Evolutionary conservation across 345 rosid species (phyloP).

Genomic region (Atalantia buxifolia): DNA sequence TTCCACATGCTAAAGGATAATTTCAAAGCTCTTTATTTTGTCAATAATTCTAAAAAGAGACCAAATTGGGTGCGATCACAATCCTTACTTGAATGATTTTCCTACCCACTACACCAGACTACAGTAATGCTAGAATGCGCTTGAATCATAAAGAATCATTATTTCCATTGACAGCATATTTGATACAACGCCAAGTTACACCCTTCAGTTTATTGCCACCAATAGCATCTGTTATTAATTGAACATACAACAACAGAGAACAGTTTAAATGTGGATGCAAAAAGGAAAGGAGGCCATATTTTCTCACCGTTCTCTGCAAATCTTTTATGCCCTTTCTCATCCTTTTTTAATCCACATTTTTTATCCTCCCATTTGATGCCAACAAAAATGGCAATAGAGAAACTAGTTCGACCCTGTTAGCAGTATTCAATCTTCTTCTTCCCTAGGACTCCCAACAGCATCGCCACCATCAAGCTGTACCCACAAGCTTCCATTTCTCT

Average conservation of each 20-base stretch:
- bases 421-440: constrained; percentile 36
- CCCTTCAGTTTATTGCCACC: constrained; percentile 7
- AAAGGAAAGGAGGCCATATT: constrained; percentile 6
- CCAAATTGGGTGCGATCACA: background rate
- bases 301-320: background rate
- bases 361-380: background rate
- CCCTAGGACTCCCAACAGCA: constrained; percentile 38
- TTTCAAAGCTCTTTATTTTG: too few relatives aligned
- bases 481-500: constrained; percentile 65
- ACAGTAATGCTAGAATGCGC: background rate
- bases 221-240: constrained; percentile 5
- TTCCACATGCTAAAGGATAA: too few relatives aligned
- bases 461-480: constrained; percentile 51
- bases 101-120: background rate
- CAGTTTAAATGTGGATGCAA: background rate
- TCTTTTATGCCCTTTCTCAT: background rate
- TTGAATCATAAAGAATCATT: background rate
- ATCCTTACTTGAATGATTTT: background rate
- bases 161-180: background rate
- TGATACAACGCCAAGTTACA: background rate
- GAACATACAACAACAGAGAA: constrained; percentile 9
- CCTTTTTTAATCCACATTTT: background rate
- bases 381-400: background rate
- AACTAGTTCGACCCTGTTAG: background rate
- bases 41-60: background rate